phyloP scores from a whole-genome alignment of 2,329 filamentous ascomycete genomes.

The Claviceps digitariae region DNA sequence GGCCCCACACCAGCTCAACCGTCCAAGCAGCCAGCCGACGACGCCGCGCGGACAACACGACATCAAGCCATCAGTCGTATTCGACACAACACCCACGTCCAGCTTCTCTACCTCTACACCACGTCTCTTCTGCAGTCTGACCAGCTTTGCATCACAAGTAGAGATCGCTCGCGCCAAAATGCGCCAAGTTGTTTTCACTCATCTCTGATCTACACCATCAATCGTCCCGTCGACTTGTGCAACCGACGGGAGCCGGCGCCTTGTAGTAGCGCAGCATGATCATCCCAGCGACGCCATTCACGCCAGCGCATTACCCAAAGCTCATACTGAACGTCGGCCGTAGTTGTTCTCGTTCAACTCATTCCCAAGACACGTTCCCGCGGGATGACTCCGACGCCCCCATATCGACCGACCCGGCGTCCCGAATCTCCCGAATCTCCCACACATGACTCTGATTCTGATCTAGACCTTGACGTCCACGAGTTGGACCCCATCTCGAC shows the following conservation, averaged over 20 bases:
- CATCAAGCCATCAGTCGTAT: no score
- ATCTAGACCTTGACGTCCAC: constrained; percentile 61
- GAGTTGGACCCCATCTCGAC: constrained; percentile 58
- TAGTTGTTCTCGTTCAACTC: constrained; percentile 2
- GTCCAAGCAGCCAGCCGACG: neutral
- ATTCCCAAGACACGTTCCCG: constrained; percentile 8
- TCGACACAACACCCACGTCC: neutral
- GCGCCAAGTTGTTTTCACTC: constrained; percentile 8
- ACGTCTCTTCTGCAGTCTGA: neutral
- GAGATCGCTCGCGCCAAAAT: neutral
- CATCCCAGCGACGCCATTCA: constrained; percentile 6
- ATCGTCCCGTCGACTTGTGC: neutral
- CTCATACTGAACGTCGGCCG: constrained; percentile 7
- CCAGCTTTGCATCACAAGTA: neutral
- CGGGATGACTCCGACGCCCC: constrained; percentile 44
- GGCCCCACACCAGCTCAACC: neutral
- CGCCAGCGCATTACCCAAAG: constrained; percentile 7
- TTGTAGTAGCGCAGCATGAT: constrained; percentile 10
- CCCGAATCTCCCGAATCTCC: constrained; percentile 45
- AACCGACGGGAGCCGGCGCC: neutral
- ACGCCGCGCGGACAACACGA: neutral
- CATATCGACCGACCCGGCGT: constrained; percentile 41
- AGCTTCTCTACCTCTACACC: neutral
- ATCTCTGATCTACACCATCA: neutral
- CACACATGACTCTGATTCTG: constrained; percentile 57